These are phyloP conservation scores for Pleurotus sapidus DNA, from an alignment of 768 basidiomycete genomes.

Conservation along the genomic window DNA sequence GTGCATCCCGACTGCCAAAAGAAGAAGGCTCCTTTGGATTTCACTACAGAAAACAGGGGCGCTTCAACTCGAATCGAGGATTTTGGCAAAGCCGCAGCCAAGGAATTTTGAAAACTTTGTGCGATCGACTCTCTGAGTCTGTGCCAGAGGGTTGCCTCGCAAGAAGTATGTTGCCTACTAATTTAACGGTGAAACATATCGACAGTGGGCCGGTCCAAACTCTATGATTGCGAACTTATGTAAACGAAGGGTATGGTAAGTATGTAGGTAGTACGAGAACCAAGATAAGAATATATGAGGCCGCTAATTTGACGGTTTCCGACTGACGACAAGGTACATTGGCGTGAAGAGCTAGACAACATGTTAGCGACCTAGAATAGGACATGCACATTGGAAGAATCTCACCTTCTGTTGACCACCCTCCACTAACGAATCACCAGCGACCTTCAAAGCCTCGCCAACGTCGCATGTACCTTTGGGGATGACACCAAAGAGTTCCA, in stretches of 20 bases:
- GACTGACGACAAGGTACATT: conserved; percentile 72
- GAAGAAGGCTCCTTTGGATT: conserved; percentile 6
- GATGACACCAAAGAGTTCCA: conserved; percentile 77
- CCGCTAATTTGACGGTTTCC: conserved; percentile 49
- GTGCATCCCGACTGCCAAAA: conserved; percentile 7
- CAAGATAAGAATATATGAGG: background rate
- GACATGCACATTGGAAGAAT: background rate
- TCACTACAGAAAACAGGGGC: background rate
- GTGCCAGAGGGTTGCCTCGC: background rate
- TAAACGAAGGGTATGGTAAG: conserved; percentile 6
- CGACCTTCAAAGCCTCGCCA: conserved; percentile 83
- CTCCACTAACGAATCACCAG: conserved; percentile 73
- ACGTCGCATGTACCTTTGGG: conserved; percentile 94
- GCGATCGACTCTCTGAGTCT: background rate
- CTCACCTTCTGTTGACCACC: conserved; percentile 85
- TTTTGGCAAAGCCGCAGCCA: background rate
- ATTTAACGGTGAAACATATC: background rate
- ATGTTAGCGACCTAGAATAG: conserved; percentile 11
- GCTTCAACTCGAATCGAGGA: background rate
- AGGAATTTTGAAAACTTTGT: too few relatives aligned
- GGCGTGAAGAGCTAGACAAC: conserved; percentile 74
- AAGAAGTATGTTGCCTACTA: too few relatives aligned
- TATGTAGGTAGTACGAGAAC: background rate
- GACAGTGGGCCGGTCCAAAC: background rate
- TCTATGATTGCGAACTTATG: background rate